Conservation (phyloP, 1,284 basidiomycete species). For the Melampsora americana region DNA sequence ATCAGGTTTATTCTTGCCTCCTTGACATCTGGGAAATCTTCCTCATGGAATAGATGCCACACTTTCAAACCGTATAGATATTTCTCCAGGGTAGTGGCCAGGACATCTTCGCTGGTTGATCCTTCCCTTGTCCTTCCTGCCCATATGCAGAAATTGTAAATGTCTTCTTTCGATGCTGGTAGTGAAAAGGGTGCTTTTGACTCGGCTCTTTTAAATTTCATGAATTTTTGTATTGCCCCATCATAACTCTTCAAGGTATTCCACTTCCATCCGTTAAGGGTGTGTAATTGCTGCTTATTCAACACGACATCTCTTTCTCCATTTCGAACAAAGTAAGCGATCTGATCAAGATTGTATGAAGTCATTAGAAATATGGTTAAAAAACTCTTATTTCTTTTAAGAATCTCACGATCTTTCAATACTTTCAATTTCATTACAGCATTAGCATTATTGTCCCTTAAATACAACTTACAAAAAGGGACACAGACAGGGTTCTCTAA, state of each 20-base stretch:
- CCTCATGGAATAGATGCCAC: too few species aligned
- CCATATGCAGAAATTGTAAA: constrained; percentile 6
- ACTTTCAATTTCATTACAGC: neutral
- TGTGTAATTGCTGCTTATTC: neutral
- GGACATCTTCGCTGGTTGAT: neutral
- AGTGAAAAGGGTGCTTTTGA: neutral
- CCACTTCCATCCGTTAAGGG: constrained; percentile 4
- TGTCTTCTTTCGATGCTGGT: too few species aligned
- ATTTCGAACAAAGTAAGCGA: too few species aligned
- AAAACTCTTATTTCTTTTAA: too few species aligned
- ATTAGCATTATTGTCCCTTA: too few species aligned
- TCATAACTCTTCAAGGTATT: neutral
- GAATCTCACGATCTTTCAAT: too few species aligned
- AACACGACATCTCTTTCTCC: neutral
- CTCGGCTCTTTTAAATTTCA: neutral
- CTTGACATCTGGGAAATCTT: too few species aligned
- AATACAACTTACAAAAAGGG: too few species aligned
- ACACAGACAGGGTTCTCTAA: too few species aligned
- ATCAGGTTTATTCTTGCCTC: neutral
- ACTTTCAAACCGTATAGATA: constrained; percentile 17
- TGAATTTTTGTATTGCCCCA: neutral
- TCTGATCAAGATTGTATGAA: neutral
- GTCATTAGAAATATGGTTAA: neutral
- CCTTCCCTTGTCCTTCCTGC: neutral
- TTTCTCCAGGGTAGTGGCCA: neutral